phyloP scores from a whole-genome alignment of 805 yeast genomes.

The Saccharomycopsis sp. region DNA sequence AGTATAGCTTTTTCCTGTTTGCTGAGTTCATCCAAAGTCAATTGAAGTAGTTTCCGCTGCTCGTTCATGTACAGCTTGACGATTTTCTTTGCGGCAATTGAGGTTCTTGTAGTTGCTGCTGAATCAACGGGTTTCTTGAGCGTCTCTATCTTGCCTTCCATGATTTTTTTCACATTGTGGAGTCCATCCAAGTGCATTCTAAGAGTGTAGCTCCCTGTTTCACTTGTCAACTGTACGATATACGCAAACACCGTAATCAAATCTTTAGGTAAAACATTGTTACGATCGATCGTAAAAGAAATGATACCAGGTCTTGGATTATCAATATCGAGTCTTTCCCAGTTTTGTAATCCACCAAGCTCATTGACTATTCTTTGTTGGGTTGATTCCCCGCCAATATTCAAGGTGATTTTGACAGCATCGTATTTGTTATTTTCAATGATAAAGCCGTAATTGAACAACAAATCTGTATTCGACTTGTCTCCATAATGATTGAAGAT shows the following conservation, averaged over 20 bases:
- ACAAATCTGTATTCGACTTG: constrained; percentile 76
- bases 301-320: constrained; percentile 24
- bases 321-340: constrained; percentile 28
- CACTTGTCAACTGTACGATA: constrained; percentile 45
- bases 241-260: constrained; percentile 49
- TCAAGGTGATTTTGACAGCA: constrained; percentile 50
- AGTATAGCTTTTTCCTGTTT: constrained; percentile 40
- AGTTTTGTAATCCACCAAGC: constrained; percentile 20
- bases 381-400: constrained; percentile 31
- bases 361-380: too few species aligned
- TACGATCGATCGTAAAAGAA: constrained; percentile 31
- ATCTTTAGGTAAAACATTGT: constrained; percentile 35
- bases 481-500: constrained; percentile 81
- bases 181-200: constrained; percentile 59
- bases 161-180: constrained; percentile 43
- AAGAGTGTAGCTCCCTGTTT: constrained; percentile 34
- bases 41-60: constrained; percentile 42
- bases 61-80: constrained; percentile 41
- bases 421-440: constrained; percentile 52
- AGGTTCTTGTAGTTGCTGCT: not conserved
- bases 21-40: constrained; percentile 39
- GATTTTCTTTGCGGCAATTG: constrained; percentile 24
- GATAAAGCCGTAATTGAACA: constrained; percentile 79
- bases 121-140: constrained; percentile 31
- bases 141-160: constrained; percentile 42